phyloP scores from a whole-genome alignment of 2,329 filamentous ascomycete species.

The Diaporthe longicolla region DNA sequence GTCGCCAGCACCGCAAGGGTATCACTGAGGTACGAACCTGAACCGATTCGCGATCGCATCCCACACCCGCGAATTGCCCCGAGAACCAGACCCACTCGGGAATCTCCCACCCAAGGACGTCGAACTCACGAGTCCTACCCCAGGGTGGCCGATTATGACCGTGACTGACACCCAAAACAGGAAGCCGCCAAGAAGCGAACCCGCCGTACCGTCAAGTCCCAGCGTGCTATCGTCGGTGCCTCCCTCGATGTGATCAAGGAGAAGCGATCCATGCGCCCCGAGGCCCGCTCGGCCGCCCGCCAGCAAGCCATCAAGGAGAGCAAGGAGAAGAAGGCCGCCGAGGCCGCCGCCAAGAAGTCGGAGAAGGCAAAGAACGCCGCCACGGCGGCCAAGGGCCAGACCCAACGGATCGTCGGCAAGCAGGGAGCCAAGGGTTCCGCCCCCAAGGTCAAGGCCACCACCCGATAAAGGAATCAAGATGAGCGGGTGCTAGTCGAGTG shows the following conservation, averaged over 20 bases:
- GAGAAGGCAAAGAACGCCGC: conserved; percentile 97
- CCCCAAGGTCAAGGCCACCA: conserved; percentile 87
- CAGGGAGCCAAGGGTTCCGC: conserved; percentile 94
- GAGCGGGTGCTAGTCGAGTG: conserved; percentile 40
- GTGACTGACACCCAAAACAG: conserved; percentile 70
- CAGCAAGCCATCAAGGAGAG: conserved; percentile 92
- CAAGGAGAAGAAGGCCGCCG: conserved; percentile 97
- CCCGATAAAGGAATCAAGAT: conserved; percentile 74
- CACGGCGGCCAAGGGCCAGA: conserved; percentile 81
- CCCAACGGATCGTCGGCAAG: conserved; percentile 90
- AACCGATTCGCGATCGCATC: conserved; percentile 45
- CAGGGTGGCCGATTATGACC: neutral
- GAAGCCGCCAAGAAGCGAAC: conserved; percentile 99
- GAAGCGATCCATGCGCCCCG: conserved; percentile 93
- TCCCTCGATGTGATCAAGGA: conserved; percentile 99
- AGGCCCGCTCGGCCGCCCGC: conserved; percentile 94
- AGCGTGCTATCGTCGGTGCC: conserved; percentile 99
- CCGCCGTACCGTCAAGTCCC: conserved; percentile 97
- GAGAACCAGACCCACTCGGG: conserved; percentile 20
- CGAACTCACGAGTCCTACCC: neutral
- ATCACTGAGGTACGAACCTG: conserved; percentile 92
- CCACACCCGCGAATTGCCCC: conserved; percentile 23
- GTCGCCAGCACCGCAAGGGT: conserved; percentile 99
- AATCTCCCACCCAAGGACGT: conserved; percentile 14
- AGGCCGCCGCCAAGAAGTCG: conserved; percentile 94